Evolutionary conservation across 306 rosid species (phyloP).

Genomic region (Begonia fuchsioides): DNA sequence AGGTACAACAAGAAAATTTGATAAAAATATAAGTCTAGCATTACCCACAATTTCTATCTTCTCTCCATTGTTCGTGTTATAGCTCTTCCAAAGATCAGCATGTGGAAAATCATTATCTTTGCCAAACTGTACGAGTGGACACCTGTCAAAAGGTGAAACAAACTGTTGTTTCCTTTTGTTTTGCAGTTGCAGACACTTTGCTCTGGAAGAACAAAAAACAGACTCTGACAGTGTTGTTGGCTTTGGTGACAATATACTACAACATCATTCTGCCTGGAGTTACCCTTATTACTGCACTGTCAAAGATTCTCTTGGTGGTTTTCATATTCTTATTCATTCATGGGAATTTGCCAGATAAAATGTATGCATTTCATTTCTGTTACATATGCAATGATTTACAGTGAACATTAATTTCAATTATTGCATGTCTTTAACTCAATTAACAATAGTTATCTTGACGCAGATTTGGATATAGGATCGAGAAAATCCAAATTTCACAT

Average conservation of each 20-base stretch:
- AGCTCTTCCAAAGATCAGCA: too few species aligned
- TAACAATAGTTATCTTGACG: constrained; percentile 18
- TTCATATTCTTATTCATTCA: constrained; percentile 38
- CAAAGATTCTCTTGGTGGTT: constrained; percentile 49
- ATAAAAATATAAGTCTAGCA: too few species aligned
- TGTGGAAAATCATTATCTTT: too few species aligned
- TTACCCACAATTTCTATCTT: too few species aligned
- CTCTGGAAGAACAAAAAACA: constrained; percentile 89
- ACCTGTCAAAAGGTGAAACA: too few species aligned
- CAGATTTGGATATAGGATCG: constrained; percentile 68
- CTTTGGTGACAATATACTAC: constrained; percentile 61
- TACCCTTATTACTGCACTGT: constrained; percentile 51
- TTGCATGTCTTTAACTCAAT: constrained; percentile 4
- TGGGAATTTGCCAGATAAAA: constrained; percentile 57
- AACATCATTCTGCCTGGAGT: constrained; percentile 58
- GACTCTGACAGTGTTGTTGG: constrained; percentile 42
- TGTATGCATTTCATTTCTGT: constrained; percentile 26
- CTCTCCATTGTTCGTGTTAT: too few species aligned
- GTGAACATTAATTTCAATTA: background rate
- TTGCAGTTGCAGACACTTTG: constrained; percentile 85
- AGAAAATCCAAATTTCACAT: constrained; percentile 57
- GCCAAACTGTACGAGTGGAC: too few species aligned
- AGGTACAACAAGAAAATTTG: too few species aligned
- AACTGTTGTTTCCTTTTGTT: constrained; percentile 11
- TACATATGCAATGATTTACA: background rate